Evolutionary conservation across 2,329 filamentous ascomycete genomes (phyloP).

Genomic region (Verticillium nonalfalfae): DNA sequence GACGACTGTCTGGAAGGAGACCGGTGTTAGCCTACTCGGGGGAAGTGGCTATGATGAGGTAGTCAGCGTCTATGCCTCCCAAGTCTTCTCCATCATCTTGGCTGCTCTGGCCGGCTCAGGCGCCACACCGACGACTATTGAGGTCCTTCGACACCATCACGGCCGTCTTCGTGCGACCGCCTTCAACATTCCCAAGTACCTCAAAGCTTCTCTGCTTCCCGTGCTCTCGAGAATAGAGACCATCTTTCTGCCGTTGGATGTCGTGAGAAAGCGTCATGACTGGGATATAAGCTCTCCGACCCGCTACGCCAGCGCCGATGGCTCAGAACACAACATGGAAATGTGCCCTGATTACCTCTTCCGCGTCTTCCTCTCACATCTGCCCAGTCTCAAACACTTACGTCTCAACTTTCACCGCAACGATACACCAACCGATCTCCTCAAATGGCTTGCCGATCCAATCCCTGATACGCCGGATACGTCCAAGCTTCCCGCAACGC

Average conservation of each 20-base stretch:
- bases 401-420: conserved; percentile 40
- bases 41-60: background rate
- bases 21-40: conserved; percentile 17
- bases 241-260: conserved; percentile 27
- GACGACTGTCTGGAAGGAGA: conserved; percentile 27
- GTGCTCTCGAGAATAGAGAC: conserved; percentile 39
- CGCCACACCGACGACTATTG: conserved; percentile 32
- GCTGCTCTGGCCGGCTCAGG: conserved; percentile 33
- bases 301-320: background rate
- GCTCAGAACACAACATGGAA: background rate
- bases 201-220: conserved; percentile 26
- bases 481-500: background rate
- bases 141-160: conserved; percentile 34
- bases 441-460: conserved; percentile 29
- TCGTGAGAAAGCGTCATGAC: background rate
- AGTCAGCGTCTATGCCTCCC: conserved; percentile 17
- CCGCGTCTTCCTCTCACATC: conserved; percentile 29
- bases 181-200: conserved; percentile 37
- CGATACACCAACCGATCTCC: conserved; percentile 17
- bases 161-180: conserved; percentile 29
- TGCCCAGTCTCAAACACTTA: conserved; percentile 40
- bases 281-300: background rate
- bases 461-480: background rate
- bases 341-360: conserved; percentile 13
- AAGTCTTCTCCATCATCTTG: conserved; percentile 32